These are phyloP conservation scores for Omphalotus guepiniiformis DNA, from an alignment of 768 basidiomycete species.

Conservation along the genomic window DNA sequence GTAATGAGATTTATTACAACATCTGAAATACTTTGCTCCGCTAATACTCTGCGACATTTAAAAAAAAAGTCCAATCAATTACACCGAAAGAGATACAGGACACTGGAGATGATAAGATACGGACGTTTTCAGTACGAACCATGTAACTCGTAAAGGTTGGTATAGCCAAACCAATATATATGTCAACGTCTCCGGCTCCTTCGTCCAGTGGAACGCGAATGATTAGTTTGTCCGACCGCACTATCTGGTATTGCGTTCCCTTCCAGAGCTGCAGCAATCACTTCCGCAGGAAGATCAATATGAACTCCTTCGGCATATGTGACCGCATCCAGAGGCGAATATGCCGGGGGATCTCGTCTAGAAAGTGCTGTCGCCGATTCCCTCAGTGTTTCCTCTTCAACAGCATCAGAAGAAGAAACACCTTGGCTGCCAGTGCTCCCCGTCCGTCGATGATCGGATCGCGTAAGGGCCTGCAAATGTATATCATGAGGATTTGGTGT, in stretches of 20 bases:
- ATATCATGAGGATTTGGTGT: constrained; percentile 85
- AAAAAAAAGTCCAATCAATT: constrained; percentile 1
- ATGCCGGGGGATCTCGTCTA: constrained; percentile 76
- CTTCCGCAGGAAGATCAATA: constrained; percentile 87
- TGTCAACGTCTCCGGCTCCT: constrained; percentile 50
- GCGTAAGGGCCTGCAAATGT: constrained; percentile 63
- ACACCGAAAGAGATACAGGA: neutral
- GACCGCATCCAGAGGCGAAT: constrained; percentile 85
- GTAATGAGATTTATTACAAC: constrained; percentile 7
- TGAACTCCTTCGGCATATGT: constrained; percentile 87
- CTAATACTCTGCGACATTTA: neutral
- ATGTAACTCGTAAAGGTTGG: neutral
- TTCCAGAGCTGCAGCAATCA: constrained; percentile 87
- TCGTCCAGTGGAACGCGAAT: constrained; percentile 52
- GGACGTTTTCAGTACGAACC: neutral
- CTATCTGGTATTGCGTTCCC: constrained; percentile 59
- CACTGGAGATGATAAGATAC: neutral
- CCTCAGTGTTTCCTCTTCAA: constrained; percentile 15
- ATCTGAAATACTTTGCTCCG: neutral
- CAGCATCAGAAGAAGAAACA: constrained; percentile 18
- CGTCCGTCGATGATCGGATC: constrained; percentile 33
- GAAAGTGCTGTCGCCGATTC: constrained; percentile 31
- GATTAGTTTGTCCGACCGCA: constrained; percentile 47
- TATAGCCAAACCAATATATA: neutral
- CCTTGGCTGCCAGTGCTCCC: constrained; percentile 27